Evolutionary conservation across 192 early-diverging fungal species (phyloP).

Genomic region (Gaertneriomyces semiglobifer): DNA sequence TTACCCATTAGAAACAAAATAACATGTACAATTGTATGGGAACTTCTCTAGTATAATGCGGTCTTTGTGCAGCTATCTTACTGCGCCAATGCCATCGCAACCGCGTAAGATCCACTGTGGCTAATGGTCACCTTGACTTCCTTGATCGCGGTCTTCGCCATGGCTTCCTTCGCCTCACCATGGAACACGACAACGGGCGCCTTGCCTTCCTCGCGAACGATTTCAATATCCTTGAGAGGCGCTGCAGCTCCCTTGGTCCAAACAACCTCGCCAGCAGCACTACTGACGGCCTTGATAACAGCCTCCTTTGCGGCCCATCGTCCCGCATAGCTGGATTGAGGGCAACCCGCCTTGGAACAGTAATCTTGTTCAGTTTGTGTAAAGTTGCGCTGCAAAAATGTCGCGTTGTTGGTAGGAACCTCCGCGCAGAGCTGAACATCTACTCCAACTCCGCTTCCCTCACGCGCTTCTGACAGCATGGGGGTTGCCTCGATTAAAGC

Average conservation of each 20-base stretch:
- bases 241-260: slow-evolving; percentile 80
- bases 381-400: slow-evolving; percentile 91
- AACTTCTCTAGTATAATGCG: neutral
- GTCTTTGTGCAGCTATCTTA: slow-evolving; percentile 7
- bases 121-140: slow-evolving; percentile 87
- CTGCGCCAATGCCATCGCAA: slow-evolving; percentile 70
- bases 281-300: slow-evolving; percentile 88
- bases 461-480: slow-evolving; percentile 33
- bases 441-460: slow-evolving; percentile 42
- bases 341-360: slow-evolving; percentile 67
- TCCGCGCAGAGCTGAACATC: slow-evolving; percentile 85
- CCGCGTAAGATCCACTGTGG: slow-evolving; percentile 85
- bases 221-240: slow-evolving; percentile 87
- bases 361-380: slow-evolving; percentile 75
- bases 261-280: slow-evolving; percentile 54
- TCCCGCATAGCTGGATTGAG: slow-evolving; percentile 83
- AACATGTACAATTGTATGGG: neutral
- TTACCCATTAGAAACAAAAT: no score
- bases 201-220: slow-evolving; percentile 61
- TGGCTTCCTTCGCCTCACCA: slow-evolving; percentile 74
- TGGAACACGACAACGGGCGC: slow-evolving; percentile 80
- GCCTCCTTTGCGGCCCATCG: slow-evolving; percentile 97
- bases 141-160: slow-evolving; percentile 64
- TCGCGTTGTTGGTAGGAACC: slow-evolving; percentile 76
- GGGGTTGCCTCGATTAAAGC: slow-evolving; percentile 42